Evolutionary conservation across 352 stramenopile species (phyloP).

Genomic region (Blastocystis sp.): DNA sequence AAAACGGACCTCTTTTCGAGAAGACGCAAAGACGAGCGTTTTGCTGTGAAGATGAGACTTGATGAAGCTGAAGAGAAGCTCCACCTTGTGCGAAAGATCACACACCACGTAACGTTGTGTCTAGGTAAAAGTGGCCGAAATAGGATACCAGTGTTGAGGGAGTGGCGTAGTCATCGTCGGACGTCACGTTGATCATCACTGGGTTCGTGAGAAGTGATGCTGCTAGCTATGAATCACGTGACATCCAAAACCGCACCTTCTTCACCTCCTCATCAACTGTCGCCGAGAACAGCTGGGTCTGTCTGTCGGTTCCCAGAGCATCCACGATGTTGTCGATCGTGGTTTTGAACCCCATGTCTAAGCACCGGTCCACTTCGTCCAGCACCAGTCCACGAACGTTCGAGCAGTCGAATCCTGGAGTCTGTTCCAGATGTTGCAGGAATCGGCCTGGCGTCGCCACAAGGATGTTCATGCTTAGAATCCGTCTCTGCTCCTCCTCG

Average conservation of each 20-base stretch:
- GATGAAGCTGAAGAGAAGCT: constrained; percentile 94
- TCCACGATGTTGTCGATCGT: constrained; percentile 73
- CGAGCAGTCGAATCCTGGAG: constrained; percentile 85
- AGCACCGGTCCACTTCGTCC: constrained; percentile 72
- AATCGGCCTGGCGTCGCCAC: constrained; percentile 89
- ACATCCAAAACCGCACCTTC: background rate
- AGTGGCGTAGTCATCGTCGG: constrained; percentile 78
- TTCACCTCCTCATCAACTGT: constrained; percentile 94
- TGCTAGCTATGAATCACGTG: constrained; percentile 74
- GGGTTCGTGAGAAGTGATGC: constrained; percentile 84
- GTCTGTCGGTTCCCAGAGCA: constrained; percentile 71
- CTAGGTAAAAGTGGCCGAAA: background rate
- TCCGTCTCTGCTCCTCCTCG: constrained; percentile 83
- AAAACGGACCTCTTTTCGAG: constrained; percentile 88
- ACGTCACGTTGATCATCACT: constrained; percentile 93
- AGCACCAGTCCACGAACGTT: constrained; percentile 77
- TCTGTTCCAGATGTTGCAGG: constrained; percentile 97
- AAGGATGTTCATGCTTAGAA: constrained; percentile 90
- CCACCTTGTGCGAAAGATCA: constrained; percentile 86
- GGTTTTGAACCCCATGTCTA: constrained; percentile 73
- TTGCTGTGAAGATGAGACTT: constrained; percentile 96
- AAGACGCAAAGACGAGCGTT: constrained; percentile 94
- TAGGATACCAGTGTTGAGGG: constrained; percentile 67
- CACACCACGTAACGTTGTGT: constrained; percentile 88
- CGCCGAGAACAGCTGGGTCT: constrained; percentile 91